phyloP scores from a whole-genome alignment of 495 filamentous ascomycete species.

The Talaromyces thailandensis region DNA sequence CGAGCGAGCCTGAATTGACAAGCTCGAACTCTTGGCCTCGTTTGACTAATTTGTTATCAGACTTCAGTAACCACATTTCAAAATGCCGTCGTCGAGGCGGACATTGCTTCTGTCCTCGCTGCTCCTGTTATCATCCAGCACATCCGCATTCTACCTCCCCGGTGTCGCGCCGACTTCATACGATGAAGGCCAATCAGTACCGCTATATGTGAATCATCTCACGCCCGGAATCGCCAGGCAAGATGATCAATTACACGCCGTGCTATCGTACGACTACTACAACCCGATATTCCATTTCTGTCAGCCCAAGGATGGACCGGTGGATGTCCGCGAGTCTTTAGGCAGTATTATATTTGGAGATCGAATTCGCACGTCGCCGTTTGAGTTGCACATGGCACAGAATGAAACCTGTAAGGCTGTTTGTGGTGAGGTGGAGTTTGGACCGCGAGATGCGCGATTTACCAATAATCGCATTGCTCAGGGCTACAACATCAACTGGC shows the following conservation, averaged over 20 bases:
- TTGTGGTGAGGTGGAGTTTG: constrained; percentile 58
- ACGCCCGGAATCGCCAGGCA: constrained; percentile 68
- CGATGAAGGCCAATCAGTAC: constrained; percentile 62
- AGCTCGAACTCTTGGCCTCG: background rate
- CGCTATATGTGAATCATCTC: constrained; percentile 84
- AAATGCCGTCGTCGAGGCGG: constrained; percentile 31
- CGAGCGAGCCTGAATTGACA: background rate
- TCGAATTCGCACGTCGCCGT: constrained; percentile 85
- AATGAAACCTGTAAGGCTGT: constrained; percentile 81
- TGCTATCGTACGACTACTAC: constrained; percentile 94
- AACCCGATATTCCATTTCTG: constrained; percentile 81
- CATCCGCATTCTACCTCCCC: constrained; percentile 86
- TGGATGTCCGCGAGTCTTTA: constrained; percentile 74
- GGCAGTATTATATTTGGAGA: constrained; percentile 97
- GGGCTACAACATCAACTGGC: constrained; percentile 86
- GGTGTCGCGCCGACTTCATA: constrained; percentile 95
- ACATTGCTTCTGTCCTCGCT: constrained; percentile 18
- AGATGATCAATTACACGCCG: constrained; percentile 77
- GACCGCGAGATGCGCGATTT: constrained; percentile 60
- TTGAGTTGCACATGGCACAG: constrained; percentile 71
- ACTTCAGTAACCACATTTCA: constrained; percentile 9
- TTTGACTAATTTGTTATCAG: background rate
- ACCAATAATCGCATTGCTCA: constrained; percentile 73
- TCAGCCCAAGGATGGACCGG: constrained; percentile 60
- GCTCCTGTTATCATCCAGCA: constrained; percentile 33